These are phyloP conservation scores for Haplosporangium gracile DNA, from an alignment of 192 early-diverging fungal species.

Conservation along the genomic window DNA sequence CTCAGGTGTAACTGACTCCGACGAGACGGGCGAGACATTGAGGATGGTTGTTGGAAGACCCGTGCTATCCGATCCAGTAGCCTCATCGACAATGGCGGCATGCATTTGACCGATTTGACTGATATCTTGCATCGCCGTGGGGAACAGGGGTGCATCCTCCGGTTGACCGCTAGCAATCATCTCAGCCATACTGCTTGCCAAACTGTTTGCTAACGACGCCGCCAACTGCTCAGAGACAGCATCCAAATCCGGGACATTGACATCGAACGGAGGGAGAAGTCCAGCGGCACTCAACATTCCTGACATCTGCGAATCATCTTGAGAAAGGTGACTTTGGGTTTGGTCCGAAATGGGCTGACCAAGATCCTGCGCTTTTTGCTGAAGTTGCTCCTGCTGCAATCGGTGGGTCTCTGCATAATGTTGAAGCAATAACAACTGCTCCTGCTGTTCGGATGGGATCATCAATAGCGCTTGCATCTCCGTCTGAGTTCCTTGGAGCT, in stretches of 20 bases:
- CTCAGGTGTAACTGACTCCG: conserved; percentile 17
- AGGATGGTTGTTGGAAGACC: not conserved
- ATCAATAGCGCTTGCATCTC: conserved; percentile 51
- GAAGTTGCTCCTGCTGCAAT: conserved; percentile 35
- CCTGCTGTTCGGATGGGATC: conserved; percentile 55
- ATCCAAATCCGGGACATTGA: conserved; percentile 42
- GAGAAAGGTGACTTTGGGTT: not conserved
- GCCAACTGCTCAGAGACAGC: conserved; percentile 43
- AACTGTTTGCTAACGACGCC: conserved; percentile 31
- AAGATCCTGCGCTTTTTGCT: not conserved
- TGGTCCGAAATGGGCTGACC: not conserved
- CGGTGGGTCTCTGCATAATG: conserved; percentile 47
- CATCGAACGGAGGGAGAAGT: conserved; percentile 25
- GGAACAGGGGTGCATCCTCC: conserved; percentile 6
- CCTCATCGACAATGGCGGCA: not conserved
- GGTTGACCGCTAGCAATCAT: conserved; percentile 9
- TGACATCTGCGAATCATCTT: not conserved
- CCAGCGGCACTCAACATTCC: conserved; percentile 8
- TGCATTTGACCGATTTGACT: not conserved
- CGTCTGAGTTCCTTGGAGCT: conserved; percentile 27
- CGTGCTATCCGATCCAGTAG: not conserved
- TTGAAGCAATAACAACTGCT: conserved; percentile 45
- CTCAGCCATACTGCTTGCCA: conserved; percentile 41
- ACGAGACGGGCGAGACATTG: not conserved
- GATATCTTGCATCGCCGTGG: not conserved